Conservation (phyloP, 1,284 basidiomycete species). For the Marasmius oreades region DNA sequence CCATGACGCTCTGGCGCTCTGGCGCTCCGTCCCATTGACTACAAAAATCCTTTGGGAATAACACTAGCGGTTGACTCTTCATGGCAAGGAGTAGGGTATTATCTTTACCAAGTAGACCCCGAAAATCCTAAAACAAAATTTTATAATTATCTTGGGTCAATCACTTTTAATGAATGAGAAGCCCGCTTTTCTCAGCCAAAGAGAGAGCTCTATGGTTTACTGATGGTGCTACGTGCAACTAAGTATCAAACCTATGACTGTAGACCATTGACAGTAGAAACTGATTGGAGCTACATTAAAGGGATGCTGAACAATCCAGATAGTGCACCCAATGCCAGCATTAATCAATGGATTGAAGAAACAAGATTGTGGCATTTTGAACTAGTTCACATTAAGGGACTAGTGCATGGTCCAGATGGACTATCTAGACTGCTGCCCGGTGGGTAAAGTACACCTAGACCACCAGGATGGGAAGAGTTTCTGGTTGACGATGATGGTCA, state of each 20-base stretch:
- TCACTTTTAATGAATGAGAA: constrained; percentile 28
- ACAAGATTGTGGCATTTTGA: too few species aligned
- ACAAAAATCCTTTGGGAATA: neutral
- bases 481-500: too few species aligned
- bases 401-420: too few species aligned
- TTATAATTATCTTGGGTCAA: constrained; percentile 20
- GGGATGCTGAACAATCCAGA: constrained; percentile 37
- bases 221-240: constrained; percentile 18
- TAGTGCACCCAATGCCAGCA: too few species aligned
- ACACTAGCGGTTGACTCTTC: constrained; percentile 31
- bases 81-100: constrained; percentile 15
- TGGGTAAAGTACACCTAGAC: too few species aligned
- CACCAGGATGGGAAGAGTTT: too few species aligned
- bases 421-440: too few species aligned
- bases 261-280: constrained; percentile 21
- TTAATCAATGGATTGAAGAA: too few species aligned
- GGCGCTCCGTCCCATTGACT: neutral
- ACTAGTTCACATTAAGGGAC: too few species aligned
- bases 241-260: constrained; percentile 23
- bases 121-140: constrained; percentile 14
- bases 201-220: too few species aligned
- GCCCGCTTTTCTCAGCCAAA: constrained; percentile 30
- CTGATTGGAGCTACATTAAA: constrained; percentile 31
- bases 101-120: constrained; percentile 24
- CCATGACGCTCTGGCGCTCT: neutral